phyloP scores from a whole-genome alignment of 345 rosid genomes.

The Syzygium aqueum region DNA sequence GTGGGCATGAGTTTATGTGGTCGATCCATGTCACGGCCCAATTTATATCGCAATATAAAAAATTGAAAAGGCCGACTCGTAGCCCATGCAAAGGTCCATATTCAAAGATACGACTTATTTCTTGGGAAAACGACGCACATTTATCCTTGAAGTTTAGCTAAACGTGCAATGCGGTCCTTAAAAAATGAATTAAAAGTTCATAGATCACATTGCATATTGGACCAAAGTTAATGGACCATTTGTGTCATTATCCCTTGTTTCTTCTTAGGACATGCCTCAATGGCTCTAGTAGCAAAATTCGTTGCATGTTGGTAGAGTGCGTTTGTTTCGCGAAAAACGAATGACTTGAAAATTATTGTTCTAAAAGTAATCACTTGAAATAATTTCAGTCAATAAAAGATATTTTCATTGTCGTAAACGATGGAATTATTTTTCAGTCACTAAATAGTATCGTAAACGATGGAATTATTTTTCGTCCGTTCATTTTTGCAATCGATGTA shows the following conservation, averaged over 20 bases:
- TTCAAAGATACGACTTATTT: background rate
- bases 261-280: too few species aligned
- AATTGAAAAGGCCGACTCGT: background rate
- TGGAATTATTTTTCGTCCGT: accelerated
- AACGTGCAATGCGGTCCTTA: too few species aligned
- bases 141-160: too few species aligned
- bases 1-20: background rate
- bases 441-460: background rate
- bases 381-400: background rate
- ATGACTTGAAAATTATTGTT: background rate
- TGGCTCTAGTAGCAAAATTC: too few species aligned
- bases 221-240: too few species aligned
- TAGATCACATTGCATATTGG: too few species aligned
- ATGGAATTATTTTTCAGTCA: accelerated
- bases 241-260: too few species aligned
- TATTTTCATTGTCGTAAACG: background rate
- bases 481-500: accelerated
- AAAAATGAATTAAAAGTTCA: too few species aligned
- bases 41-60: background rate
- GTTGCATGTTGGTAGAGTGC: background rate
- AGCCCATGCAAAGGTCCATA: background rate
- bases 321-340: background rate
- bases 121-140: background rate
- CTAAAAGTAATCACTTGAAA: accelerated
- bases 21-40: background rate